Percentiles rank a stretch among this genome's conserved stretches.
phyloP scores from a whole-genome alignment of 2,329 filamentous ascomycete genomes.

The Beauveria pseudobassiana region DNA sequence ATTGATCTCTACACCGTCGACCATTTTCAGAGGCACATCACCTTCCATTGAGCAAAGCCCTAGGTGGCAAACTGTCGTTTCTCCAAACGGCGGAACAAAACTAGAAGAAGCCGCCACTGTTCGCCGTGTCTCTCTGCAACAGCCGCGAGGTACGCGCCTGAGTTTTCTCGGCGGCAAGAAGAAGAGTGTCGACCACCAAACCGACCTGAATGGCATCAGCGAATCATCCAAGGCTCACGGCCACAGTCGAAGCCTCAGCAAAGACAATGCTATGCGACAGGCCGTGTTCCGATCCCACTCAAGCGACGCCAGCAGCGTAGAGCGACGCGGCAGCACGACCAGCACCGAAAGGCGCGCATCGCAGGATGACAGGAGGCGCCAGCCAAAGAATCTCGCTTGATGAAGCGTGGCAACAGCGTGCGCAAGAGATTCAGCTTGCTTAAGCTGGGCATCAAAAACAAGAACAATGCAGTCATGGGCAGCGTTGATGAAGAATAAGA shows the following conservation, averaged over 20 bases:
- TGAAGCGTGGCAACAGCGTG: conserved; percentile 52
- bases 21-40: conserved; percentile 43
- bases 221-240: conserved; percentile 18
- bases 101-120: conserved; percentile 44
- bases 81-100: conserved; percentile 27
- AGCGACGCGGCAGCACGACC: conserved; percentile 21
- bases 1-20: conserved; percentile 33
- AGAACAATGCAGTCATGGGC: conserved; percentile 43
- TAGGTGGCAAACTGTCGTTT: conserved; percentile 25
- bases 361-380: conserved; percentile 19
- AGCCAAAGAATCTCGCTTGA: conserved; percentile 29
- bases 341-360: conserved; percentile 14
- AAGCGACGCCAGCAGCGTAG: not conserved
- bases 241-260: conserved; percentile 24
- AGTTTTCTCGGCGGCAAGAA: conserved; percentile 50
- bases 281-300: conserved; percentile 40
- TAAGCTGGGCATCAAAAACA: conserved; percentile 64
- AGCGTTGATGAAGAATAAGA: conserved; percentile 49
- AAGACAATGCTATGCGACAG: conserved; percentile 20
- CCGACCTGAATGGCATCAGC: conserved; percentile 22
- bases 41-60: conserved; percentile 33
- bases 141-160: conserved; percentile 41
- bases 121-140: conserved; percentile 43
- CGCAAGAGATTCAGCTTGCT: conserved; percentile 73
- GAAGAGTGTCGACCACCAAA: conserved; percentile 30